A percentile compares a stretch with the other conserved stretches of the same genome.
phyloP scores from a whole-genome alignment of 1,139 yeast genomes.

The Suhomyces chickasaworum region DNA sequence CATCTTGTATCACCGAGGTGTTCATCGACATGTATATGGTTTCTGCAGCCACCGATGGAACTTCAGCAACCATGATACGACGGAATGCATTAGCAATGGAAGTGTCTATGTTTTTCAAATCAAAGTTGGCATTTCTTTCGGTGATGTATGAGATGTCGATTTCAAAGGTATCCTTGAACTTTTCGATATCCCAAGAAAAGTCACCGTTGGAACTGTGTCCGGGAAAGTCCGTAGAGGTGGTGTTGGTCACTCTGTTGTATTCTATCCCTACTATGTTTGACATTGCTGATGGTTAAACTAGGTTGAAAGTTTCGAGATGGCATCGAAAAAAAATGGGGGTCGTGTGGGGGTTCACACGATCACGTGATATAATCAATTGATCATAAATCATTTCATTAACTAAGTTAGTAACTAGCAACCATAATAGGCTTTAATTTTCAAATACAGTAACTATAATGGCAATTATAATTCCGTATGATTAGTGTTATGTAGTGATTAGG shows the following conservation, averaged over 20 bases:
- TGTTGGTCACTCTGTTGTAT: slow-evolving; percentile 86
- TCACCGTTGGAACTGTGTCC: slow-evolving; percentile 70
- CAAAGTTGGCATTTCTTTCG: slow-evolving; percentile 81
- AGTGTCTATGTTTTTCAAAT: slow-evolving; percentile 82
- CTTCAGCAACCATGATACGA: slow-evolving; percentile 95
- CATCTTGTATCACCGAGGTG: slow-evolving; percentile 96
- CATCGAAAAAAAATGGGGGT: slow-evolving; percentile 15
- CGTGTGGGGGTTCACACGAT: not conserved
- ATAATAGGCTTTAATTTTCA: too few relatives aligned
- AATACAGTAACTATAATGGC: too few relatives aligned
- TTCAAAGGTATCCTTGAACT: slow-evolving; percentile 70
- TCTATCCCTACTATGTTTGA: slow-evolving; percentile 81
- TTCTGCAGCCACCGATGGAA: slow-evolving; percentile 95
- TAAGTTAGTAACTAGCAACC: too few relatives aligned
- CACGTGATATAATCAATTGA: slow-evolving; percentile 4
- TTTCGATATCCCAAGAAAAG: slow-evolving; percentile 81
- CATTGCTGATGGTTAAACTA: slow-evolving; percentile 22
- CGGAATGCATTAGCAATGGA: slow-evolving; percentile 96
- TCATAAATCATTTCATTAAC: not conserved
- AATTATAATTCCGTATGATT: too few relatives aligned
- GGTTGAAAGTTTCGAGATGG: slow-evolving; percentile 9
- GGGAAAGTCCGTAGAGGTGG: slow-evolving; percentile 86
- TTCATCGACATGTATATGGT: slow-evolving; percentile 87
- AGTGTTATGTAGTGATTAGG: too few relatives aligned
- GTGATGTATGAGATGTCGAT: slow-evolving; percentile 65